These are phyloP conservation scores for Berberis vulgaris DNA, from an alignment of 164 flowering plant species.

Conservation along the genomic window DNA sequence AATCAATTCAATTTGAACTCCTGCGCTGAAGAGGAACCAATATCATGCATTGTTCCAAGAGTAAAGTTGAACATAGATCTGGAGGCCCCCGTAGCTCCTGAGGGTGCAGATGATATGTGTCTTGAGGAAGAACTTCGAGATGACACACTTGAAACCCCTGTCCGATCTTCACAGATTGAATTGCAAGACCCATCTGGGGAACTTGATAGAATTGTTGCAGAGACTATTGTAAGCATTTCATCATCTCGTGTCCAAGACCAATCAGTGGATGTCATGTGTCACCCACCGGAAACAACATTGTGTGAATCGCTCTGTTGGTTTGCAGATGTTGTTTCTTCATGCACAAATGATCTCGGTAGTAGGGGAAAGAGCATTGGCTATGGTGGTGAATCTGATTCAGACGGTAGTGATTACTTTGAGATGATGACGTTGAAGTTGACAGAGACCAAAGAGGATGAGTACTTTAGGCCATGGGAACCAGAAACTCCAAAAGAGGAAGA, in stretches of 20 bases:
- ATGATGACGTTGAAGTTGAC: constrained; percentile 56
- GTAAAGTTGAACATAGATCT: constrained; percentile 50
- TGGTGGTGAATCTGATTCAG: constrained; percentile 9
- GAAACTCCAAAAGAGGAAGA: constrained; percentile 32
- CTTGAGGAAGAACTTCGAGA: constrained; percentile 1
- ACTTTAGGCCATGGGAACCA: constrained; percentile 37
- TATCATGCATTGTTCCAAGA: constrained; percentile 9
- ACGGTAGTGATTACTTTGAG: constrained; percentile 47
- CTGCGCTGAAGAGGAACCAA: constrained; percentile 43
- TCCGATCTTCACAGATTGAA: constrained; percentile 4
- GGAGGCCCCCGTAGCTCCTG: constrained; percentile 39
- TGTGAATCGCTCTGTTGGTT: constrained; percentile 42
- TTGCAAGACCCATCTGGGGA: constrained; percentile 9
- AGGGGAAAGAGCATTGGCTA: not conserved
- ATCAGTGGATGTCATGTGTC: constrained; percentile 5
- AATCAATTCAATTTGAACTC: constrained; percentile 58
- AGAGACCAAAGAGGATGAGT: constrained; percentile 60
- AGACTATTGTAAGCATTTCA: constrained; percentile 51
- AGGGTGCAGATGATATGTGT: constrained; percentile 15
- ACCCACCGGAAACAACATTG: constrained; percentile 11
- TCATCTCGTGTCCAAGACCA: constrained; percentile 7
- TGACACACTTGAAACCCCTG: not conserved
- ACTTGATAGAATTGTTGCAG: constrained; percentile 38
- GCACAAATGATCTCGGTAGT: constrained; percentile 2
- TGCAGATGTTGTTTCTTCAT: constrained; percentile 40